Evolutionary conservation across 2,329 filamentous ascomycete species (phyloP).

Genomic region (Aureobasidium sp.): DNA sequence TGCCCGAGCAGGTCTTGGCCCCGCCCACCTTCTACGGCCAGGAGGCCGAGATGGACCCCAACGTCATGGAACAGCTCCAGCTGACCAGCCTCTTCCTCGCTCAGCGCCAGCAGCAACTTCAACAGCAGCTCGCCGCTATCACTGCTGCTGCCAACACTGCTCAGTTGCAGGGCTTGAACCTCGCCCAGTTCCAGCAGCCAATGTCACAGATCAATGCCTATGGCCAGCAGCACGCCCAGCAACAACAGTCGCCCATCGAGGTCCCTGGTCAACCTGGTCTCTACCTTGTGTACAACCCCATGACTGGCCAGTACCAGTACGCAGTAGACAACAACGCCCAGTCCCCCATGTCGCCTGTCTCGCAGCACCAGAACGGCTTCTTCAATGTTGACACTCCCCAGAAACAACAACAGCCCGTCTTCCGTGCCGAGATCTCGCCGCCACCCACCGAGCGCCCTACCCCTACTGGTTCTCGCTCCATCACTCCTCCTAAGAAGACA

Average conservation of each 20-base stretch:
- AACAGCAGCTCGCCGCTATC: constrained; percentile 81
- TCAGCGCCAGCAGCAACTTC: constrained; percentile 88
- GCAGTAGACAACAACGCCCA: constrained; percentile 61
- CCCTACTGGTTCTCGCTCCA: constrained; percentile 51
- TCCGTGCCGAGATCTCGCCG: constrained; percentile 74
- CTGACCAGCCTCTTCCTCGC: constrained; percentile 87
- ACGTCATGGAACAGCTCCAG: constrained; percentile 77
- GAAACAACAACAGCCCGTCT: constrained; percentile 41
- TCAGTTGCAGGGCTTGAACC: constrained; percentile 68
- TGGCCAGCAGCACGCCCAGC: constrained; percentile 57
- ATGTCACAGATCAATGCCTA: constrained; percentile 51
- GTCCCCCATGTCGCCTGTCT: constrained; percentile 28
- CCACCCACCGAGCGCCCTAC: constrained; percentile 50
- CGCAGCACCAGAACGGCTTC: constrained; percentile 20
- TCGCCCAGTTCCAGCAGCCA: constrained; percentile 41
- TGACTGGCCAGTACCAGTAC: constrained; percentile 76
- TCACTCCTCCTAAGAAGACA: constrained; percentile 53
- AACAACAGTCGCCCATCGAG: constrained; percentile 53
- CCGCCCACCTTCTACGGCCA: constrained; percentile 70
- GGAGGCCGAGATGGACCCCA: constrained; percentile 73
- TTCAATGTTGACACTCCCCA: constrained; percentile 13
- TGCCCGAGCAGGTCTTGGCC: constrained; percentile 78
- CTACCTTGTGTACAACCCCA: constrained; percentile 75
- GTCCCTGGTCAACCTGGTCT: constrained; percentile 65
- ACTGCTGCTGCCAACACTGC: constrained; percentile 63